phyloP scores from a whole-genome alignment of 2,329 filamentous ascomycete genomes.

The Diaporthe sp. region DNA sequence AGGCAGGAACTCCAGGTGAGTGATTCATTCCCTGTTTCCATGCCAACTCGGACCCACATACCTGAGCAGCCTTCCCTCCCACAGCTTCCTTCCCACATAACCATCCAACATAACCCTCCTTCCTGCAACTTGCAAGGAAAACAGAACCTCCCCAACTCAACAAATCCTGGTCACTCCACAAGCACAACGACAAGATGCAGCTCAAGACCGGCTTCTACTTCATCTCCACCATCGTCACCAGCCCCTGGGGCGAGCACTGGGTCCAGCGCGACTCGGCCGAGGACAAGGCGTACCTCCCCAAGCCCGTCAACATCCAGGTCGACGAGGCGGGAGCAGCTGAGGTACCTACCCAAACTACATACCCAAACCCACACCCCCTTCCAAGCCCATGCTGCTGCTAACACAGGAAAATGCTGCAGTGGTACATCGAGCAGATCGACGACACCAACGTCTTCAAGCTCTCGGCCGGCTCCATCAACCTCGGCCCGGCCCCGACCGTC shows the following conservation, averaged over 20 bases:
- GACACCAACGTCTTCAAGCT: neutral
- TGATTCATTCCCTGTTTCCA: neutral
- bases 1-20: neutral
- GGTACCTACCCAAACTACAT: neutral
- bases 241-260: constrained; percentile 33
- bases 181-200: constrained; percentile 18
- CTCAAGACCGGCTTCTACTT: constrained; percentile 30
- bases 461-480: constrained; percentile 3
- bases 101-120: too few relatives aligned
- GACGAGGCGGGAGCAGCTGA: neutral
- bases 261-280: constrained; percentile 16
- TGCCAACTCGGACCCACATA: neutral
- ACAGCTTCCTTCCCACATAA: neutral
- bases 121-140: neutral
- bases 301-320: constrained; percentile 20
- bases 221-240: constrained; percentile 35
- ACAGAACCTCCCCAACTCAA: neutral
- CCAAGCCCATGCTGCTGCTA: neutral
- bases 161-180: neutral
- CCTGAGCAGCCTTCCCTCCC: neutral
- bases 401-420: neutral
- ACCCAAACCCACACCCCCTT: neutral
- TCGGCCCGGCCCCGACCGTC: neutral
- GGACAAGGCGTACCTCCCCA: constrained; percentile 8
- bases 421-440: neutral